Evolutionary conservation across 768 basidiomycete genomes (phyloP), one percentile per base, ranked within the genome.

Genomic region (Myochromella boudieri): DNA sequence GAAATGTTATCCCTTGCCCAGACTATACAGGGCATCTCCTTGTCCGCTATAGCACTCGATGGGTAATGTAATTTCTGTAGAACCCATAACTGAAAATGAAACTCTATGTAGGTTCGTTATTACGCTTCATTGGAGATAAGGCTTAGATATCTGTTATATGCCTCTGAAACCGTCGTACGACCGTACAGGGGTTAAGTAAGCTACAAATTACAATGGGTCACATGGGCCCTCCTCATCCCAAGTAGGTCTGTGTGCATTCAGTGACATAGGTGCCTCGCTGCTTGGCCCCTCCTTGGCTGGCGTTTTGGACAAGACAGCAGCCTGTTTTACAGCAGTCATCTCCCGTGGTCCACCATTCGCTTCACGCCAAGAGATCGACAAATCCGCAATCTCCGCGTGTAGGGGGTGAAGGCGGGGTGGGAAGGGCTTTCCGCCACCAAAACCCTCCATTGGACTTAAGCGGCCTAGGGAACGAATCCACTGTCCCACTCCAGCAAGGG

Each of bases 391-490:
- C 43, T 81, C 80, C 1, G 60, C 49, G 44, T 67, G 62, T 8
- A 57, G 57, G 12, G 73, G 68, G 26, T 59, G 20, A 1, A 26
- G 39, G 22, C 64, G 63, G 3, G 62, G 55, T 1, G 79, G 78
- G 3, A 81, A 60, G 2, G 72, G 64, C 10, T 25, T 51, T 2
- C 72, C 70, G 36, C 55, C 37, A 9, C 71, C 68, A 46, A 80
- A 80, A 0, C 69, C 78, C 0, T 58, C 55, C 20, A 58, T 37
- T n/a, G 75, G 69, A 6, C 62, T 44, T 10, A 79, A 43, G 14
- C 66, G 70, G 0, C 81, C 82, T 1, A 85, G 56, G 11, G 78
- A 76, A 21, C 78, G 74, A 10, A 84, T 64, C 78, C 80, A 83
- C 39, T 73, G 71, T 1, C 74, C 79, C 1, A 81, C 77, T 0